Evolutionary conservation across 805 yeast species (phyloP).

Genomic region (Dipodascopsis tothii): DNA sequence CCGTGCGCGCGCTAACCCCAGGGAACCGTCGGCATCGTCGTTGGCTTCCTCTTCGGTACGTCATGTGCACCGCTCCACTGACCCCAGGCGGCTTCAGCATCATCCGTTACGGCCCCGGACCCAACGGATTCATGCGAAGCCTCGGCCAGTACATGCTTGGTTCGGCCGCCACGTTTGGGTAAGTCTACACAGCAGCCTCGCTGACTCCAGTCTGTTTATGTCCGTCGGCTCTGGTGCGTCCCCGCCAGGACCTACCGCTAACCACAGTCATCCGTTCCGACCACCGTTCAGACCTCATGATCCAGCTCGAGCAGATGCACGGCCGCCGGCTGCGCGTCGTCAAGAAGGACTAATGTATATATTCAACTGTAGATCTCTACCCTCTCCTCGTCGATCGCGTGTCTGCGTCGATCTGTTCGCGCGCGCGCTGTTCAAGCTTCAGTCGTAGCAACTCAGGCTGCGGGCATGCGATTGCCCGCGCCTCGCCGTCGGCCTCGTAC

Average conservation of each 20-base stretch:
- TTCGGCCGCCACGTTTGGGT: conserved; percentile 92
- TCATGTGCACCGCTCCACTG: background rate
- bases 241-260: background rate
- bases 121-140: conserved; percentile 93
- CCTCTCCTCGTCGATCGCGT: too few species aligned
- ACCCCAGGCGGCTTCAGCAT: conserved; percentile 64
- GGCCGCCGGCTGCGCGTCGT: background rate
- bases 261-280: conserved; percentile 66
- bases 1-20: too few species aligned
- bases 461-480: conserved; percentile 73
- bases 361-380: too few species aligned
- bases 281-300: conserved; percentile 17
- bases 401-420: conserved; percentile 54
- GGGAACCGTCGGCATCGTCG: conserved; percentile 82
- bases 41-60: conserved; percentile 82
- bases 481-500: conserved; percentile 55
- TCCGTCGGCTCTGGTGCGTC: conserved; percentile 53
- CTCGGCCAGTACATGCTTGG: conserved; percentile 94
- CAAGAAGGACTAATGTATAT: too few species aligned
- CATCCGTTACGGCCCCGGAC: conserved; percentile 92
- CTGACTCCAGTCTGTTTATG: conserved; percentile 56
- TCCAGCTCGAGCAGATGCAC: background rate
- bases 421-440: conserved; percentile 57
- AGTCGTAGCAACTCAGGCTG: conserved; percentile 51
- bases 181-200: conserved; percentile 3